Evolutionary conservation across 306 rosid species (phyloP), one percentile per base, ranked within the genome.

Genomic region (Alnus glutinosa): DNA sequence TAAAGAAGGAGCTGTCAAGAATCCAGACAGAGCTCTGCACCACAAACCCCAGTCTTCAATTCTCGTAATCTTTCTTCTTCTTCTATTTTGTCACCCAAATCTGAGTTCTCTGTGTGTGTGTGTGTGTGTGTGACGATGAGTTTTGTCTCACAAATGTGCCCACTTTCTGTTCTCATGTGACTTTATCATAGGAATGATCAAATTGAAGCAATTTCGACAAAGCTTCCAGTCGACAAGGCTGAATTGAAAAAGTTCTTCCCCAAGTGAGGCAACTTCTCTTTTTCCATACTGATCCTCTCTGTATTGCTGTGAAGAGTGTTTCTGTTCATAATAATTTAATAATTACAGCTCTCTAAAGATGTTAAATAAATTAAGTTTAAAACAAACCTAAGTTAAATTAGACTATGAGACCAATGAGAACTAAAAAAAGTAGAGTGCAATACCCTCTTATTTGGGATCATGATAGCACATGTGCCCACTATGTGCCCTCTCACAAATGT

Each of bases 1-100:
- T 87, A 66, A 93, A 90, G 89, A 94, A 87, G 86, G 93, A 92
- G 83, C 87, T 94, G 28, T 83, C 97, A 36, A 84, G 91, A 80
- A 92, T 94, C 58, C 97, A 91, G 80, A 75, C 93, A 71, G 97
- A 90, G 84, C 94, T 89, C 49, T 82, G 87, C 87, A 85, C 86
- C 78, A 84, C 97, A 85, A 92, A 88, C 74, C 90, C 97, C 48
- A 90, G 87, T 88, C 93, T 88, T 57, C 81, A 83, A 55, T 89
- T 89, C 79, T 88, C 92, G 97, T 94, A 73, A 71, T 89, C 75
- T 55, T 39, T 75, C 72, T 71, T 75, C 67, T 8, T 0, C 30
- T 8, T 1, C 37, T 4, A 2, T 50, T 64, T 7, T 23, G 28
- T 23, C 28, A 23, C 28, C 28, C 28, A 23, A 23, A 23, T 51